Evolutionary conservation across 1,284 basidiomycete genomes (phyloP).

Genomic region (Veloboletus limbatus): DNA sequence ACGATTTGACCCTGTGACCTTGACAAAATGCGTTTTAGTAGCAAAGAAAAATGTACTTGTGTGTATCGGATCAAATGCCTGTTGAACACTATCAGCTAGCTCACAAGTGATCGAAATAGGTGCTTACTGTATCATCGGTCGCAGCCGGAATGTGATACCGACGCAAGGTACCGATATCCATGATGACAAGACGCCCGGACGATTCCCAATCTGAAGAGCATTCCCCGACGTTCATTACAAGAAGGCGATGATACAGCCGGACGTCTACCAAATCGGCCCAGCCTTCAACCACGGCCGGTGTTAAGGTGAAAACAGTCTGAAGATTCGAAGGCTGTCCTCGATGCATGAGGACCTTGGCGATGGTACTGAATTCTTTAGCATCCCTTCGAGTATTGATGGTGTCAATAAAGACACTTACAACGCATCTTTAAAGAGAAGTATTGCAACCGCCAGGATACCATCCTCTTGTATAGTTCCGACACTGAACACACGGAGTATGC

Average conservation of each 20-base stretch:
- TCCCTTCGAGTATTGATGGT: too few species aligned
- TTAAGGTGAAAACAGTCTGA: constrained; percentile 1
- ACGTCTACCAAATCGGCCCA: constrained; percentile 3
- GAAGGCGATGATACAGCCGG: constrained; percentile 7
- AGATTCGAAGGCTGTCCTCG: constrained; percentile 2
- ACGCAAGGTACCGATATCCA: not conserved
- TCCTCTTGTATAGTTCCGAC: not conserved
- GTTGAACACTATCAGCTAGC: not conserved
- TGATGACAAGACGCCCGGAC: not conserved
- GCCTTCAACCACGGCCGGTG: not conserved
- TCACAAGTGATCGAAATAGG: not conserved
- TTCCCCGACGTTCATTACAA: constrained; percentile 11
- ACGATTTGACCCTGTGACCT: not conserved
- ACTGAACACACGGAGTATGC: constrained; percentile 3
- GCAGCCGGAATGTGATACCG: not conserved
- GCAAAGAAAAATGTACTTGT: not conserved
- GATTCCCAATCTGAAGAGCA: not conserved
- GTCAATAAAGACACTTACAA: constrained; percentile 5
- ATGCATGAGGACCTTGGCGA: constrained; percentile 7
- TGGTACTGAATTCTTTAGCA: constrained; percentile 2
- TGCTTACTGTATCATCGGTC: not conserved
- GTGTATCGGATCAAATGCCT: not conserved
- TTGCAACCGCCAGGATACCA: constrained; percentile 6
- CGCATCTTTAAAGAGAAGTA: constrained; percentile 7
- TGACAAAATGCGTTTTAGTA: not conserved